These are phyloP conservation scores for Jackrogersella multiformis DNA, from an alignment of 495 filamentous ascomycete species.

Conservation along the genomic window DNA sequence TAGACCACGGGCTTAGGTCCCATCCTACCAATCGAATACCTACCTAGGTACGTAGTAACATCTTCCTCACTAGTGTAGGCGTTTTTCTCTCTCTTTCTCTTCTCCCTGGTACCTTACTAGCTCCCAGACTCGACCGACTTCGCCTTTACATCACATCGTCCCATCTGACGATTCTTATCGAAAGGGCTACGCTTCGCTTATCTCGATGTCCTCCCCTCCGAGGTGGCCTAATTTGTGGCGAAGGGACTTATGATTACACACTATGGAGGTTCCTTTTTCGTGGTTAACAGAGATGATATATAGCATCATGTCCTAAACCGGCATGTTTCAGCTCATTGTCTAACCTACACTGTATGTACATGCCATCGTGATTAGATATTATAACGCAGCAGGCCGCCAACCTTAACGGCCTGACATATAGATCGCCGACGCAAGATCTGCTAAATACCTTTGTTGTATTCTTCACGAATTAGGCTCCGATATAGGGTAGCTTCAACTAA, in stretches of 20 bases:
- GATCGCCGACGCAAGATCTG: slow-evolving; percentile 39
- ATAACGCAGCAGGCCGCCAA: slow-evolving; percentile 12
- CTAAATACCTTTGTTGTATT: too few species aligned
- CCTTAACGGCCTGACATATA: slow-evolving; percentile 18
- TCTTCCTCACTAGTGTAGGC: slow-evolving; percentile 3
- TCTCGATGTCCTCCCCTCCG: not conserved
- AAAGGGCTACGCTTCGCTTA: slow-evolving; percentile 19
- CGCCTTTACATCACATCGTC: not conserved
- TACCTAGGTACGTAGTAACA: too few species aligned
- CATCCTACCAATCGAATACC: too few species aligned
- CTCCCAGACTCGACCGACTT: not conserved
- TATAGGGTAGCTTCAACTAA: slow-evolving; percentile 7
- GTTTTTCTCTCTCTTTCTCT: not conserved
- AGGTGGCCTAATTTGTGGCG: not conserved
- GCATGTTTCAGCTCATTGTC: not conserved
- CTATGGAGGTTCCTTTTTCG: not conserved
- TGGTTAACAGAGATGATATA: not conserved
- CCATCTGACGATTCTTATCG: not conserved
- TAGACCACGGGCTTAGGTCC: too few species aligned
- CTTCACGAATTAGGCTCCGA: slow-evolving; percentile 13
- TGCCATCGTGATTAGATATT: not conserved
- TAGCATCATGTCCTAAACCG: not conserved
- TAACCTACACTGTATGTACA: not conserved
- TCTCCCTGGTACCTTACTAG: not conserved
- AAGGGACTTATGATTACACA: slow-evolving; percentile 9